A percentile compares a stretch with the other conserved stretches of the same genome.
phyloP scores from a whole-genome alignment of 148 eudicot species.

The Salicornia ramosissima region DNA sequence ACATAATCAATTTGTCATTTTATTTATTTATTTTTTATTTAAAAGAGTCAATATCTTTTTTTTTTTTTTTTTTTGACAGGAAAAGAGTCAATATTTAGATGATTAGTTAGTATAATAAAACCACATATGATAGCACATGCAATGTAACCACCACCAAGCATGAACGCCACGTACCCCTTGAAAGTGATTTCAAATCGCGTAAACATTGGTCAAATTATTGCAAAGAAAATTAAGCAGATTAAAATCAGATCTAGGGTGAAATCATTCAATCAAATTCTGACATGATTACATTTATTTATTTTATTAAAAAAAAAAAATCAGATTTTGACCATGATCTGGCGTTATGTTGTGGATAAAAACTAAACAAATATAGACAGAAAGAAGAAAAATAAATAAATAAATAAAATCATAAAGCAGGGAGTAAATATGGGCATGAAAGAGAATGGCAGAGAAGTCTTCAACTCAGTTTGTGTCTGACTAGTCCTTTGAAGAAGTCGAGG shows the following conservation, averaged over 20 bases:
- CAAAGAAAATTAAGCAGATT: neutral
- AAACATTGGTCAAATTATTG: conserved; percentile 10
- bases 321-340: conserved; percentile 12
- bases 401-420: conserved; percentile 22
- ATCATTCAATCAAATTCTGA: conserved; percentile 5
- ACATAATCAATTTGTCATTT: too few species aligned
- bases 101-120: too few species aligned
- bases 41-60: too few species aligned
- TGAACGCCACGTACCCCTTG: neutral
- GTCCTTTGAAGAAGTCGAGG: conserved; percentile 93
- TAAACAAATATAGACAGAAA: too few species aligned
- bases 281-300: neutral
- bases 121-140: too few species aligned
- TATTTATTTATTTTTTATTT: too few species aligned
- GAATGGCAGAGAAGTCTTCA: conserved; percentile 26
- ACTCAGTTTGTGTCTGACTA: conserved; percentile 62
- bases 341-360: neutral
- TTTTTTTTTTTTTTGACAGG: too few species aligned
- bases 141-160: conserved; percentile 10
- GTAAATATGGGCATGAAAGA: conserved; percentile 23
- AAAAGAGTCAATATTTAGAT: too few species aligned
- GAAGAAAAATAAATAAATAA: neutral
- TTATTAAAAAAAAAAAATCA: too few species aligned
- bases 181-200: neutral
- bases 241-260: neutral